Evolutionary conservation across 1,284 basidiomycete genomes (phyloP).

Genomic region (Cryptococcus jaspeensis): DNA sequence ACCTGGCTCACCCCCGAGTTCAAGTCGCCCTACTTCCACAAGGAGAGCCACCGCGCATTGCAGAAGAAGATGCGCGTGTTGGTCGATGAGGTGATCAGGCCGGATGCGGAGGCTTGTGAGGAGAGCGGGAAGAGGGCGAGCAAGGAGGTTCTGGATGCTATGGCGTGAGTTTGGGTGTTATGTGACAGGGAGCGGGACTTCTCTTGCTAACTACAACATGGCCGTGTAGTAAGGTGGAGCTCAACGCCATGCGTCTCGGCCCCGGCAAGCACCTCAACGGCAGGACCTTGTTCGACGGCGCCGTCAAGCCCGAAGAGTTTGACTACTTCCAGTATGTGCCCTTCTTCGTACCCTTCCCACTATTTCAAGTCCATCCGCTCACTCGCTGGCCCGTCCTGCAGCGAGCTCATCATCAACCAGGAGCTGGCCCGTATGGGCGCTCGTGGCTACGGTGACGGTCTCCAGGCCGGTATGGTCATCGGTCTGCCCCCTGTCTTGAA

Average conservation of each 20-base stretch:
- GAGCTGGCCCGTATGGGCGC: slow-evolving; percentile 75
- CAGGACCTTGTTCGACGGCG: slow-evolving; percentile 71
- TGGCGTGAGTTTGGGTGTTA: slow-evolving; percentile 41
- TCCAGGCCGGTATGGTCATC: slow-evolving; percentile 69
- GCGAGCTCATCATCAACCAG: slow-evolving; percentile 78
- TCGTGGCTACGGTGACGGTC: slow-evolving; percentile 79
- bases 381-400: slow-evolving; percentile 3
- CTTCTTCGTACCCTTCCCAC: not conserved
- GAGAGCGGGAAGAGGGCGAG: slow-evolving; percentile 67
- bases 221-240: slow-evolving; percentile 59
- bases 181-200: too few species aligned
- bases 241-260: slow-evolving; percentile 89
- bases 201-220: not conserved
- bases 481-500: slow-evolving; percentile 64
- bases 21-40: slow-evolving; percentile 75
- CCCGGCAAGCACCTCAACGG: slow-evolving; percentile 75
- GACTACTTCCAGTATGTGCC: slow-evolving; percentile 60
- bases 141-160: slow-evolving; percentile 45
- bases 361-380: not conserved
- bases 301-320: slow-evolving; percentile 85
- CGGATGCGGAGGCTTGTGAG: slow-evolving; percentile 63
- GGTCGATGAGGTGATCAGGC: slow-evolving; percentile 57
- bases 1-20: slow-evolving; percentile 78
- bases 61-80: slow-evolving; percentile 57
- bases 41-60: slow-evolving; percentile 56